Conservation (phyloP, 768 basidiomycete species). For the Hygrophorus russula region DNA sequence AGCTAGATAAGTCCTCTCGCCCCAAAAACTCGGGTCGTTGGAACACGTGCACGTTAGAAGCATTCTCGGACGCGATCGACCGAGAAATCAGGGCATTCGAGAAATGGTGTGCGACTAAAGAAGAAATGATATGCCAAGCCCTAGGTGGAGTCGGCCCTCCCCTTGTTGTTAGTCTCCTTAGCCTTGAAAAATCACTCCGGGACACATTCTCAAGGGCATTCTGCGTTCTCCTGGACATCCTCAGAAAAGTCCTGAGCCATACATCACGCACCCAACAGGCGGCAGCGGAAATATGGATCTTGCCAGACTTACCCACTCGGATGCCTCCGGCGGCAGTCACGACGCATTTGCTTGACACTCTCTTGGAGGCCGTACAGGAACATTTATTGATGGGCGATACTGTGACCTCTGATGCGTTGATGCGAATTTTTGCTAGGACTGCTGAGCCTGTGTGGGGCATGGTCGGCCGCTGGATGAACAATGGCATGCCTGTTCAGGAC, state of each 20-base stretch:
- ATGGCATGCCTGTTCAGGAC: slow-evolving; percentile 45
- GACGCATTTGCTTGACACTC: slow-evolving; percentile 48
- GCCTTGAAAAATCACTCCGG: slow-evolving; percentile 46
- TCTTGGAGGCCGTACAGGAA: slow-evolving; percentile 47
- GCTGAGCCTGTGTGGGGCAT: slow-evolving; percentile 68
- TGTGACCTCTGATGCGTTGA: slow-evolving; percentile 43
- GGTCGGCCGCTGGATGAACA: slow-evolving; percentile 59
- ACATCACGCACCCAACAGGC: slow-evolving; percentile 13
- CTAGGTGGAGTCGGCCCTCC: slow-evolving; percentile 31
- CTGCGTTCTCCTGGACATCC: slow-evolving; percentile 39
- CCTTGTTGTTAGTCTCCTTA: slow-evolving; percentile 54
- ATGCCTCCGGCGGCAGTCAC: slow-evolving; percentile 40
- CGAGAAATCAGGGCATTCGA: slow-evolving; percentile 47
- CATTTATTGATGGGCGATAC: slow-evolving; percentile 48
- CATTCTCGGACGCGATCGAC: slow-evolving; percentile 69
- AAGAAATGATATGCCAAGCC: slow-evolving; percentile 58
- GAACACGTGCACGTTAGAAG: slow-evolving; percentile 57
- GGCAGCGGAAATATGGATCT: neutral
- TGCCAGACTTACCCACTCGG: neutral
- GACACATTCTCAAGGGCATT: slow-evolving; percentile 51
- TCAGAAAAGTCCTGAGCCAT: slow-evolving; percentile 24
- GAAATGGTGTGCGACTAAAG: slow-evolving; percentile 57
- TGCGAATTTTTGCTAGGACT: slow-evolving; percentile 48
- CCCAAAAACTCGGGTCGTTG: neutral
- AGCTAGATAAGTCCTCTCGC: slow-evolving; percentile 2